Evolutionary conservation across 176 grass and related monocot species (phyloP).

Genomic region (Zea mays): DNA sequence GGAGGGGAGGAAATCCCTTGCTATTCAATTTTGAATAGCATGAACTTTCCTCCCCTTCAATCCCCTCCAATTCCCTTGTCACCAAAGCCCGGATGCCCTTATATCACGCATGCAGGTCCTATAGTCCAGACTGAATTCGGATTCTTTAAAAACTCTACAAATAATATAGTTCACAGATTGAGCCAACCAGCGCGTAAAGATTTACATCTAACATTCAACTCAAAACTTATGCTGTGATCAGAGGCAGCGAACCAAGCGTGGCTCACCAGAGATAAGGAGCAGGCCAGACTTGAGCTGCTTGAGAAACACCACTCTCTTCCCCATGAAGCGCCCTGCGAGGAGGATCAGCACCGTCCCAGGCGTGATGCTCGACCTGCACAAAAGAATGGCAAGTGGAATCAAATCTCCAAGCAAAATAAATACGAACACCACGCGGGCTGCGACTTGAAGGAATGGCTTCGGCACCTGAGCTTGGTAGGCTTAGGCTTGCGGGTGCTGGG

Average conservation of each 20-base stretch:
- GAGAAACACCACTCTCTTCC: conserved; percentile 94
- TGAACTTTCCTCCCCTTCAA: no score
- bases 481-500: conserved; percentile 80
- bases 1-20: no score
- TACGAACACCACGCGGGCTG: background rate
- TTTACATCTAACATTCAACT: background rate
- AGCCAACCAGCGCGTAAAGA: background rate
- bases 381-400: background rate
- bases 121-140: background rate
- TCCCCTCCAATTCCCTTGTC: no score
- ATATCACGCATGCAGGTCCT: background rate
- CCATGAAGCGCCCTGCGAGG: conserved; percentile 96
- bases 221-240: background rate
- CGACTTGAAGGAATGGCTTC: background rate
- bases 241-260: background rate
- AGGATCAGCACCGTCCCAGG: no score
- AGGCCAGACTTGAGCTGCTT: conserved; percentile 95
- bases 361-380: conserved; percentile 65
- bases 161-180: background rate
- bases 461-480: conserved; percentile 85
- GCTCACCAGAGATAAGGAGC: conserved; percentile 82
- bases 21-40: no score
- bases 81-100: no score
- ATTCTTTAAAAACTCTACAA: background rate
- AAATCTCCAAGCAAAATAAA: background rate